Percentiles rank a stretch among this genome's conserved stretches.
Conservation (phyloP, 2,329 filamentous ascomycete species). For the Fulvia fulva region DNA sequence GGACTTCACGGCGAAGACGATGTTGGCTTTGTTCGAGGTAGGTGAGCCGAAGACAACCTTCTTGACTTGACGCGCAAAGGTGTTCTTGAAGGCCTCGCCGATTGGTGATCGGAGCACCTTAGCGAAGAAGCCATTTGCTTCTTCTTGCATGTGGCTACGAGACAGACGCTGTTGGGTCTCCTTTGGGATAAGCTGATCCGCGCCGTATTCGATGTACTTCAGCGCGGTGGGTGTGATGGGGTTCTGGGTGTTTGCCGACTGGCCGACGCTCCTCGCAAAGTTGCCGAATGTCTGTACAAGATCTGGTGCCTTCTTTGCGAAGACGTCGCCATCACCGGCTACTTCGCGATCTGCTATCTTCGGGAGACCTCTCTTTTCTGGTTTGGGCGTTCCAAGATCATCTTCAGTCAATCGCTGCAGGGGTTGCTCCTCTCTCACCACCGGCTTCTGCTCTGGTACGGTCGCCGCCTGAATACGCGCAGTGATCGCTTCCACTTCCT, state of each 20-base stretch:
- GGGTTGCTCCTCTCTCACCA: slow-evolving; percentile 17
- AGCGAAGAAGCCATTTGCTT: slow-evolving; percentile 43
- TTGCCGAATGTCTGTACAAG: slow-evolving; percentile 38
- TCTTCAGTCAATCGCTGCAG: slow-evolving; percentile 17
- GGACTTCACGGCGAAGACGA: slow-evolving; percentile 66
- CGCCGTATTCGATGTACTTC: slow-evolving; percentile 30
- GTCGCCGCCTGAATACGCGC: slow-evolving; percentile 57
- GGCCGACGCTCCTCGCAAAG: slow-evolving; percentile 47
- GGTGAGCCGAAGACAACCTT: slow-evolving; percentile 68
- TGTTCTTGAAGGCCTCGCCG: slow-evolving; percentile 66
- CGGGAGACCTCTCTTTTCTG: slow-evolving; percentile 18
- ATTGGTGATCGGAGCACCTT: slow-evolving; percentile 50
- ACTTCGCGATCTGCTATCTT: slow-evolving; percentile 29
- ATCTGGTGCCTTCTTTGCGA: slow-evolving; percentile 18
- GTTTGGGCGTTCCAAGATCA: slow-evolving; percentile 30
- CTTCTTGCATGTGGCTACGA: slow-evolving; percentile 46
- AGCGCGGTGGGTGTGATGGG: slow-evolving; percentile 37
- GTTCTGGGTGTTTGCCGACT: slow-evolving; percentile 39
- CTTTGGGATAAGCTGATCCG: slow-evolving; percentile 30
- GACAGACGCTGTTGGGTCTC: slow-evolving; percentile 53
- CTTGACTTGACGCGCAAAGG: slow-evolving; percentile 61
- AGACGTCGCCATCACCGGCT: slow-evolving; percentile 23
- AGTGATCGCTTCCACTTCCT: slow-evolving; percentile 64
- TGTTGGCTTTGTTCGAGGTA: slow-evolving; percentile 63
- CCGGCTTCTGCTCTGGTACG: slow-evolving; percentile 16